Percentiles rank a stretch among this genome's conserved stretches.
Conservation (phyloP, 2,329 filamentous ascomycete genomes). For the Colletotrichum destructivum region DNA sequence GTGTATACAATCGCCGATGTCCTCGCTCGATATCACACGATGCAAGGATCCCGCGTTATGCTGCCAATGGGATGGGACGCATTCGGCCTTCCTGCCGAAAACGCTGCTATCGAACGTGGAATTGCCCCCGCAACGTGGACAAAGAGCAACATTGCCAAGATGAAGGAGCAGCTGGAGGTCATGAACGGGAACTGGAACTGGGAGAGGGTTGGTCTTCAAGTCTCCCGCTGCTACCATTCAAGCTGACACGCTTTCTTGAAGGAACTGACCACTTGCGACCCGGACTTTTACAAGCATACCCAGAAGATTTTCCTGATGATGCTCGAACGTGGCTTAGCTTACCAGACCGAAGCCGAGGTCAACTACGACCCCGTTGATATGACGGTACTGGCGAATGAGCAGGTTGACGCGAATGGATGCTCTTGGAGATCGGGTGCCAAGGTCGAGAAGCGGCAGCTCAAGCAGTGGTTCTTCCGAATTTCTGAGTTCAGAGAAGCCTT, state of each 20-base stretch:
- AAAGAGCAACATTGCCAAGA: slow-evolving; percentile 81
- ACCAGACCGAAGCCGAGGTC: slow-evolving; percentile 86
- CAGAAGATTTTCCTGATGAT: slow-evolving; percentile 88
- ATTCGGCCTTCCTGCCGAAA: slow-evolving; percentile 91
- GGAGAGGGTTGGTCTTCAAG: slow-evolving; percentile 75
- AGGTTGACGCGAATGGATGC: slow-evolving; percentile 87
- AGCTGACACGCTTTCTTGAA: slow-evolving; percentile 53
- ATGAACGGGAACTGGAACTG: slow-evolving; percentile 92
- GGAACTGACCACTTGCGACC: slow-evolving; percentile 89
- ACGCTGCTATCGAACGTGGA: slow-evolving; percentile 88
- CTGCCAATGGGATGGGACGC: slow-evolving; percentile 97
- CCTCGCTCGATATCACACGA: slow-evolving; percentile 80
- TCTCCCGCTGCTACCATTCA: slow-evolving; percentile 5
- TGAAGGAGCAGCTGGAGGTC: slow-evolving; percentile 84
- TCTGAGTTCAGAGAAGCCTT: slow-evolving; percentile 83
- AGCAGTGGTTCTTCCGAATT: slow-evolving; percentile 93
- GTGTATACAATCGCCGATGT: slow-evolving; percentile 95
- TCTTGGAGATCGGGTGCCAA: slow-evolving; percentile 92
- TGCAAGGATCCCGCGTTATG: slow-evolving; percentile 82
- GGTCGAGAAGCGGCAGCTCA: slow-evolving; percentile 83
- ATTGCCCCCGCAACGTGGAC: slow-evolving; percentile 87
- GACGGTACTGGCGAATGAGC: slow-evolving; percentile 92
- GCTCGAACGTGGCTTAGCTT: slow-evolving; percentile 81
- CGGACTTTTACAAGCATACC: slow-evolving; percentile 90
- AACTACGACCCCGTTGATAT: slow-evolving; percentile 94